Percentiles rank a stretch among this genome's conserved stretches.
Evolutionary conservation across 768 basidiomycete genomes (phyloP).

Genomic region (Mrakia blollopis): DNA sequence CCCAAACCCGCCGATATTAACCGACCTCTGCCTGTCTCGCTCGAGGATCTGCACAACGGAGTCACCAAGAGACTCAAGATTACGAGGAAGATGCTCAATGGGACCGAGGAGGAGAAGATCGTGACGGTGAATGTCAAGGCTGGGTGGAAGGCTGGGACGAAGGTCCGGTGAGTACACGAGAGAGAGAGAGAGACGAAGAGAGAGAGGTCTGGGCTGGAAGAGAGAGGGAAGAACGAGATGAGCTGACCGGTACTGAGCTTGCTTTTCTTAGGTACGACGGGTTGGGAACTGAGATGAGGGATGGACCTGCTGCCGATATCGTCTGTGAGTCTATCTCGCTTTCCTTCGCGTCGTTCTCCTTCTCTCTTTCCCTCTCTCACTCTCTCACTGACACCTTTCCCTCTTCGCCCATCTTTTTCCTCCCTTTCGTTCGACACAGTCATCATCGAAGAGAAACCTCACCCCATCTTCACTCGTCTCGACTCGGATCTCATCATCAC

Average conservation of each 20-base stretch:
- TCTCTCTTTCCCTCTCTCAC: neutral
- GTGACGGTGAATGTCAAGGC: constrained; percentile 55
- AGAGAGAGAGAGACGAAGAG: no score
- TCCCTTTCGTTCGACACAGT: constrained; percentile 42
- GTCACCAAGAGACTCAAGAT: constrained; percentile 83
- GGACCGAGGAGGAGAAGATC: constrained; percentile 75
- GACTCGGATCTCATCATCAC: constrained; percentile 70
- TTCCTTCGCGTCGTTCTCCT: neutral
- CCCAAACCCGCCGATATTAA: constrained; percentile 55
- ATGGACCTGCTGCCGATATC: constrained; percentile 53
- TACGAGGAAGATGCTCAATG: constrained; percentile 64
- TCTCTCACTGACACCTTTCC: neutral
- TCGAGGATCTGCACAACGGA: constrained; percentile 77
- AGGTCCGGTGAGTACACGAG: constrained; percentile 56
- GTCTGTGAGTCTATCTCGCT: constrained; percentile 54
- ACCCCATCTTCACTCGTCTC: constrained; percentile 66
- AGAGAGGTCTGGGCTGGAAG: neutral
- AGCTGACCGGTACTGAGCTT: neutral
- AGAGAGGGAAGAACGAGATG: neutral
- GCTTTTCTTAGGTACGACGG: constrained; percentile 21
- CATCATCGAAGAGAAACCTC: constrained; percentile 91
- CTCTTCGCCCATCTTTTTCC: neutral
- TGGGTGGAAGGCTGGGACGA: constrained; percentile 95
- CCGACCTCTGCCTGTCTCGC: constrained; percentile 73
- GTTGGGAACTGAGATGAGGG: constrained; percentile 22